Percentiles rank a stretch among this genome's conserved stretches.
Evolutionary conservation across 208 protist species (phyloP).

Genomic region (Trypanosoma scelopori): DNA sequence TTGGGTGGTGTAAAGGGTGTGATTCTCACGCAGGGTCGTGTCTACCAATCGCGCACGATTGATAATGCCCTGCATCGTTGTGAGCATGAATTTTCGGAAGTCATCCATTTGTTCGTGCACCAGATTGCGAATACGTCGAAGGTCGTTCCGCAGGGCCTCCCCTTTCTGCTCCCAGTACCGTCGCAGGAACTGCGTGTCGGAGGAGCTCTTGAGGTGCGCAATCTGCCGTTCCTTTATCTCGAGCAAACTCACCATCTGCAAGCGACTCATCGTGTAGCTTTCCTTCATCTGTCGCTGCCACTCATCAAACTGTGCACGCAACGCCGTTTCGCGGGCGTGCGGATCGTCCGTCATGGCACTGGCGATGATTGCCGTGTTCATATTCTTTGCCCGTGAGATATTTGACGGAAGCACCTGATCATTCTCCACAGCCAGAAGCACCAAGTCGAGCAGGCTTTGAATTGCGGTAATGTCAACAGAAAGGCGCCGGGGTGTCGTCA

Average conservation of each 20-base stretch:
- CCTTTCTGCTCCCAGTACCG: slow-evolving; percentile 36
- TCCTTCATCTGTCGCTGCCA: slow-evolving; percentile 58
- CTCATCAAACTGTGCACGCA: slow-evolving; percentile 54
- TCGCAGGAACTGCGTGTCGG: slow-evolving; percentile 51
- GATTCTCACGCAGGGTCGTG: slow-evolving; percentile 61
- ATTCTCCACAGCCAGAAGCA: slow-evolving; percentile 82
- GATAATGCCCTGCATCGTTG: slow-evolving; percentile 45
- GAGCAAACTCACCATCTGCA: slow-evolving; percentile 46
- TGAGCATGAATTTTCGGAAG: slow-evolving; percentile 48
- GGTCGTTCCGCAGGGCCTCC: slow-evolving; percentile 41
- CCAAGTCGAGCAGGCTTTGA: slow-evolving; percentile 82
- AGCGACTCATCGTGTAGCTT: slow-evolving; percentile 39
- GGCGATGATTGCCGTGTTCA: slow-evolving; percentile 32
- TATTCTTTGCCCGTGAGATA: slow-evolving; percentile 16
- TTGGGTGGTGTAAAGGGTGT: slow-evolving; percentile 46
- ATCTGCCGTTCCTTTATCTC: slow-evolving; percentile 67
- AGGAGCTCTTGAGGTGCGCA: slow-evolving; percentile 48
- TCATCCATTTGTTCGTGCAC: slow-evolving; percentile 50
- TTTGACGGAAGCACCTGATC: slow-evolving; percentile 48
- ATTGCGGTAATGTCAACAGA: slow-evolving; percentile 57
- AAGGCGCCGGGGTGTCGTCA: slow-evolving; percentile 2
- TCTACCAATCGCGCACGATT: slow-evolving; percentile 58
- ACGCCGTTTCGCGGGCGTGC: slow-evolving; percentile 34
- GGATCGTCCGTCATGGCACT: slow-evolving; percentile 38
- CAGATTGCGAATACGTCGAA: slow-evolving; percentile 36